These are phyloP conservation scores for Hymenoscyphus repandus DNA, from an alignment of 2,329 filamentous ascomycete genomes.

Conservation along the genomic window DNA sequence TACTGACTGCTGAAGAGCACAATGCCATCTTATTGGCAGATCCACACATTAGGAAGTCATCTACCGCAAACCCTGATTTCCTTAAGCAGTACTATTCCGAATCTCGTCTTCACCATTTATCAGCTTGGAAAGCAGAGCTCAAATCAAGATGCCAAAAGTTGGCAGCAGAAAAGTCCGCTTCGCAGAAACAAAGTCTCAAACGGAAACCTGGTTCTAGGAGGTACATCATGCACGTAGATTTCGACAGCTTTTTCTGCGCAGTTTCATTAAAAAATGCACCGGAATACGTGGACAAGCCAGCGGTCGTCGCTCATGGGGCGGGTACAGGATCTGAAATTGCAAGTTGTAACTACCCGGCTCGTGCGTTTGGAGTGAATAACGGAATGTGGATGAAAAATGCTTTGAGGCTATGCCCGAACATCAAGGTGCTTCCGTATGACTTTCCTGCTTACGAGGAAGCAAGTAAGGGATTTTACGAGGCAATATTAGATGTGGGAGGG, in stretches of 20 bases:
- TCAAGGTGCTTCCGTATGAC: conserved; percentile 92
- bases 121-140: conserved; percentile 92
- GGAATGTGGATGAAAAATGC: conserved; percentile 99
- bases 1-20: conserved; percentile 83
- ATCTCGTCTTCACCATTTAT: conserved; percentile 89
- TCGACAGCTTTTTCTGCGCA: conserved; percentile 97
- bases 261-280: conserved; percentile 79
- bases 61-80: conserved; percentile 88
- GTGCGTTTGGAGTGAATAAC: conserved; percentile 83
- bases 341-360: conserved; percentile 92
- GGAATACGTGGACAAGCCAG: conserved; percentile 70
- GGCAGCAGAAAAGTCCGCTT: conserved; percentile 60
- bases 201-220: conserved; percentile 58
- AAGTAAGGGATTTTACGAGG: conserved; percentile 80
- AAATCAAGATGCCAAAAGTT: conserved; percentile 83
- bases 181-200: conserved; percentile 42
- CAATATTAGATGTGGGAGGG: conserved; percentile 73
- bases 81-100: conserved; percentile 93
- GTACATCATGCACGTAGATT: conserved; percentile 94
- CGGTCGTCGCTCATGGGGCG: conserved; percentile 81
- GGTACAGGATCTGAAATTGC: conserved; percentile 91
- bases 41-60: conserved; percentile 80
- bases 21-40: conserved; percentile 81
- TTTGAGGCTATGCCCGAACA: conserved; percentile 71
- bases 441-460: conserved; percentile 93